A percentile compares a stretch with the other conserved stretches of the same genome.
Conservation (phyloP, 179 eudicot species). For the Beta corolliflora region DNA sequence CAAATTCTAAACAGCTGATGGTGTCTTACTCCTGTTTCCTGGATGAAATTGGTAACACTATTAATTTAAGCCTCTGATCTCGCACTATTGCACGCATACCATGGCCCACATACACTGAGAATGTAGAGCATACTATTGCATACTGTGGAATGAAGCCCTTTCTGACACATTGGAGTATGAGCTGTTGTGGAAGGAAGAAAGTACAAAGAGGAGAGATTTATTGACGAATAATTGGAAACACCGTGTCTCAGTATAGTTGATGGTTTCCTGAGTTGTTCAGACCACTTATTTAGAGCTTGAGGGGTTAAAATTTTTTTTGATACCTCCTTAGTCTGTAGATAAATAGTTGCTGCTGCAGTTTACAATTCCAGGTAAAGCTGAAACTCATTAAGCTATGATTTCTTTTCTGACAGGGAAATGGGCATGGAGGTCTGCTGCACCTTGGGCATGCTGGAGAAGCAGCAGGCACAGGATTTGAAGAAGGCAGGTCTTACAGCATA, state of each 20-base stretch:
- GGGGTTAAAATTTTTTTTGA: neutral
- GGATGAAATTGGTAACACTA: neutral
- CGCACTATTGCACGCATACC: neutral
- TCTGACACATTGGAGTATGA: neutral
- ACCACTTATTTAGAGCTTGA: neutral
- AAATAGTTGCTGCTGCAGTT: neutral
- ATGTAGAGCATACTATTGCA: neutral
- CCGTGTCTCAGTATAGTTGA: neutral
- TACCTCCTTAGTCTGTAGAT: neutral
- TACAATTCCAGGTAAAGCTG: neutral
- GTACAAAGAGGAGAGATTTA: neutral
- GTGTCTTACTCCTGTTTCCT: neutral
- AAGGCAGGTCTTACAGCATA: conserved; percentile 97
- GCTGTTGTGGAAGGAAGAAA: neutral
- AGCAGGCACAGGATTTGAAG: conserved; percentile 89
- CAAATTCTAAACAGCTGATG: neutral
- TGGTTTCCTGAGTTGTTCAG: neutral
- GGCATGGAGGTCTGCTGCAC: conserved; percentile 99
- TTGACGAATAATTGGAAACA: neutral
- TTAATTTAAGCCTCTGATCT: neutral
- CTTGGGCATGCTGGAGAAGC: conserved; percentile 97
- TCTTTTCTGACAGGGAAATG: conserved; percentile 67
- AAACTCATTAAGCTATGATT: neutral
- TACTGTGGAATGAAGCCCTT: neutral
- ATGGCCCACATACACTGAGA: neutral